Evolutionary conservation across 495 filamentous ascomycete genomes (phyloP), one percentile per base, ranked within the genome.

Genomic region (Aspergillus diversus): DNA sequence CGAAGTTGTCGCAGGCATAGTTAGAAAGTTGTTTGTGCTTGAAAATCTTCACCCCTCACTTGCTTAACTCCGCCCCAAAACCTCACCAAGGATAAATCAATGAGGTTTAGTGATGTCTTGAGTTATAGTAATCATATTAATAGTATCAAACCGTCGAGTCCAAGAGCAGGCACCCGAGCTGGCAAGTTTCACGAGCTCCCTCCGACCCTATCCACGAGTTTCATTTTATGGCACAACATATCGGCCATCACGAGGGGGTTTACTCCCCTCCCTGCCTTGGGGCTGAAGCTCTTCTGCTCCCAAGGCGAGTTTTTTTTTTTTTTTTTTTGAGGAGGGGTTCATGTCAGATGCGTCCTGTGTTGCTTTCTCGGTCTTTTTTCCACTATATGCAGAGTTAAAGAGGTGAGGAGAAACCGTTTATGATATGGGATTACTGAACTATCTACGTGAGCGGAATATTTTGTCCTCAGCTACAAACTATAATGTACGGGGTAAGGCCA

Each of bases 181-280:
- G 60, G 60, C 53, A 63, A 48, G 60, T 42, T 6, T 27, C 60
- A 62, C 50, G 55, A 49, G 7, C 46, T 17, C 47, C 47, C 8
- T 2, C 16, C 47, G 1, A 50, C 37, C 31, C 39, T 33, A 13
- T 37, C 59, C 50, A 61, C 50, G 59, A 63, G 60, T 63, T 63
- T 63, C 60, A 63, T 51, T 17, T 43, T 32, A 56, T 57, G 47
- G 60, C 60, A 63, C 60, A 16, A 53, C 60, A 63, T 53, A 56
- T 63, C 49, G 52, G 42, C 39, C 56, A 39, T 37, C 32, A 50
- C 52, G 50, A 43, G 60, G 47, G 33, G 47, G 2, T 51, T 21
- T 16, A 27, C 21, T 27, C 21, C 21, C 21, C 21, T 32, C 59
- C 33, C 31, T 42, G 34, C 51, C 53, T 37, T 37, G 57, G 60